These are phyloP conservation scores for Neurospora cerealis DNA, from an alignment of 495 filamentous ascomycete genomes.

Conservation along the genomic window DNA sequence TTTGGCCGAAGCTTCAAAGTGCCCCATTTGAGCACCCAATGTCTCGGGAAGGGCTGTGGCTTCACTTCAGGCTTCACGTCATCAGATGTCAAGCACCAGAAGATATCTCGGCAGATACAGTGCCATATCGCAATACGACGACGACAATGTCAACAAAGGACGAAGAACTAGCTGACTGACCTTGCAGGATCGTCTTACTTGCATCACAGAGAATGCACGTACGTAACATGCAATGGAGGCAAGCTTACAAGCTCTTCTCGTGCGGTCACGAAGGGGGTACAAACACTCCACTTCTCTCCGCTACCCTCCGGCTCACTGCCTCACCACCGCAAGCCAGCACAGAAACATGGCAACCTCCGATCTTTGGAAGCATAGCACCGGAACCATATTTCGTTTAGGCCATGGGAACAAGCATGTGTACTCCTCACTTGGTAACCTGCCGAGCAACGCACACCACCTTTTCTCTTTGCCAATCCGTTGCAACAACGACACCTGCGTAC, in stretches of 20 bases:
- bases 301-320: not conserved
- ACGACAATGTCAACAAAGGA: not conserved
- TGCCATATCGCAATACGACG: not conserved
- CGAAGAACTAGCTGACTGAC: not conserved
- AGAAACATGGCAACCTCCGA: not conserved
- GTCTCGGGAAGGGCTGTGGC: not conserved
- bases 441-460: not conserved
- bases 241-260: not conserved
- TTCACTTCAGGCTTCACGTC: not conserved
- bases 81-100: not conserved
- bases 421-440: not conserved
- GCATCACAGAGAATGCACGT: not conserved
- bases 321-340: not conserved
- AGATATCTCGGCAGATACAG: not conserved
- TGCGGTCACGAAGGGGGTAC: not conserved
- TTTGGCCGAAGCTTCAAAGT: not conserved
- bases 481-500: not conserved
- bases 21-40: not conserved
- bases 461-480: not conserved
- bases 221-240: not conserved
- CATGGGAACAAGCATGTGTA: not conserved
- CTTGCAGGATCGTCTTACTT: not conserved
- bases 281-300: not conserved
- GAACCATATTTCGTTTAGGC: not conserved
- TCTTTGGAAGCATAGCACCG: not conserved